Evolutionary conservation across 768 basidiomycete species (phyloP), one percentile per base, ranked within the genome.

Genomic region (Trametes elegans): DNA sequence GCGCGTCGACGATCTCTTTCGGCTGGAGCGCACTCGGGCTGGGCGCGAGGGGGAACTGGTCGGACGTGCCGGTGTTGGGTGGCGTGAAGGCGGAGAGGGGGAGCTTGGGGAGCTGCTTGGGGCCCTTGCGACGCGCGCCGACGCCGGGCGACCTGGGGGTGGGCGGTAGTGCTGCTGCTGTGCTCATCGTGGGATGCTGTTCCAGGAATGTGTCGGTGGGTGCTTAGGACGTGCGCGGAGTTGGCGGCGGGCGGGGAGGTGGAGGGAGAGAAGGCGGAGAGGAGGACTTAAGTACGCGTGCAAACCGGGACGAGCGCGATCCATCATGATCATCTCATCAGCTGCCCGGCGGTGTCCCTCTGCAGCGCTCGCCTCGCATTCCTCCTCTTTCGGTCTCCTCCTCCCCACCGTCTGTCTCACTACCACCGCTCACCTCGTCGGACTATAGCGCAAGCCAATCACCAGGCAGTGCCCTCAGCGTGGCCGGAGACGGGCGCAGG

Each of bases 1-100:
- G 79, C 7, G 85, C 81, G 67, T 93, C 91, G 62, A 89, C 74
- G 55, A 93, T 74, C 19, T 70, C 70, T 8, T 72, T 71, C 0
- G 91, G 91, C 62, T 83, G 77, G 47, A 88, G 74, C 14, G 81
- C 74, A 62, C 78, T 84, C 2, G 90, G 88, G 54, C 84, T 87
- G 19, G 84, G 81, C 7, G 85, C 81, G 9, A 88, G 59, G 2
- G 84, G 87, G 65, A 90, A 90, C 1, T 73, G 72, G 40, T 90
- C 88, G 18, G 78, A 78, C 0, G 82, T 79, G 48, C 84, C 83
- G 4, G 85, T 76, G 70, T 79, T 87, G 23, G 87, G 86, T 0
- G 88, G 82, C 24, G 76, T 80, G 68, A 93, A 93, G 0, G 83
- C 90, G 10, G 89, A 90, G 23, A 84, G 68, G 0, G 90, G 89